These are phyloP conservation scores for Vigna angularis DNA, from an alignment of 306 rosid species.

Conservation along the genomic window DNA sequence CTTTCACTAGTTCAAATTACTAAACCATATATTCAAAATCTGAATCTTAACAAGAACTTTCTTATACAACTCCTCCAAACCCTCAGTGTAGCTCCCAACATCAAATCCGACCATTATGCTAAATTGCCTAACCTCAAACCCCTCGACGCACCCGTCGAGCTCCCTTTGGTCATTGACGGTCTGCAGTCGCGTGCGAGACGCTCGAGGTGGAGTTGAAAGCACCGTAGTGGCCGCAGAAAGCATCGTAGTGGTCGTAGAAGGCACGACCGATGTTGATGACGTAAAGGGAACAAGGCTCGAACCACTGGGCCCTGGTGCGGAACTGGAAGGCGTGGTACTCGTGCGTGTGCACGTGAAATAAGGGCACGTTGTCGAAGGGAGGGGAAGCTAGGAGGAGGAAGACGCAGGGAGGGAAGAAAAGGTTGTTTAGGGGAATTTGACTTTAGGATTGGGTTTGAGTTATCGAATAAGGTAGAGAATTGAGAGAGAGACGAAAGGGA, in stretches of 20 bases:
- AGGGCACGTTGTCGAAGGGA: conserved; percentile 41
- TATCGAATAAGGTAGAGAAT: conserved; percentile 49
- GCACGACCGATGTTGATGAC: conserved; percentile 90
- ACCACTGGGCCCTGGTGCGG: conserved; percentile 39
- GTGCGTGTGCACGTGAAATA: conserved; percentile 67
- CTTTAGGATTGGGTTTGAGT: not conserved
- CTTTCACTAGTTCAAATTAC: no score
- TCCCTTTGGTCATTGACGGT: conserved; percentile 68
- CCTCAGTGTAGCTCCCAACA: conserved; percentile 67
- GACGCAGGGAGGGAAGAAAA: conserved; percentile 59
- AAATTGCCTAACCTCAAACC: conserved; percentile 65
- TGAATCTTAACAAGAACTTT: conserved; percentile 79
- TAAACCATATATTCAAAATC: conserved; percentile 42
- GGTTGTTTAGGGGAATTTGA: conserved; percentile 2
- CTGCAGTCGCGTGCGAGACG: conserved; percentile 62
- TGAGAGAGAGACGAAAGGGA: conserved; percentile 62
- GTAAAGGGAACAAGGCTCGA: conserved; percentile 68
- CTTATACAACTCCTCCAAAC: conserved; percentile 80
- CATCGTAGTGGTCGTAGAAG: conserved; percentile 78
- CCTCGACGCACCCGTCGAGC: conserved; percentile 66
- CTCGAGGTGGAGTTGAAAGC: conserved; percentile 12
- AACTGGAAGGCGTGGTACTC: conserved; percentile 89
- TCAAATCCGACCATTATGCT: conserved; percentile 71
- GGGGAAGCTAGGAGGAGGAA: conserved; percentile 86
- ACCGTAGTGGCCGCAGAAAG: conserved; percentile 72